phyloP scores from a whole-genome alignment of 2,329 filamentous ascomycete genomes.

The Pseudonectria buxi region DNA sequence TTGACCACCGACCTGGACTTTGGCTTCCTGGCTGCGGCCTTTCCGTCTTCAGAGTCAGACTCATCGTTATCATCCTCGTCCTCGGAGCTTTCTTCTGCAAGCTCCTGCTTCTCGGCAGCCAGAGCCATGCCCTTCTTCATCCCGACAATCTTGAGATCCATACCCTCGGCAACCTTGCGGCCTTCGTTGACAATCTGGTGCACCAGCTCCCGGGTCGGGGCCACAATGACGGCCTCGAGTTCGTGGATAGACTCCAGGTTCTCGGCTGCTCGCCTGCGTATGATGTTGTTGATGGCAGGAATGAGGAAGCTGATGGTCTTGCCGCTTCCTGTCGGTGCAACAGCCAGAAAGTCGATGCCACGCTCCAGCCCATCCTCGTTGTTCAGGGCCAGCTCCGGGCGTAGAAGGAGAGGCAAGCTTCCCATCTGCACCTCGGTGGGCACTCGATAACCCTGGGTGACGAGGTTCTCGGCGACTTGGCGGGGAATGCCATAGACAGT shows the following conservation, averaged over 20 bases:
- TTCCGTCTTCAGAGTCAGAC: constrained; percentile 30
- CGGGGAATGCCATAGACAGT: constrained; percentile 66
- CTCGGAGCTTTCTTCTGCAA: constrained; percentile 32
- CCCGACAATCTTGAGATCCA: constrained; percentile 69
- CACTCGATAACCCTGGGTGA: constrained; percentile 74
- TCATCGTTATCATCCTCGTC: constrained; percentile 33
- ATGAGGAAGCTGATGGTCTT: constrained; percentile 94
- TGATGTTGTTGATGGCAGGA: constrained; percentile 71
- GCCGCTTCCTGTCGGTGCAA: constrained; percentile 92
- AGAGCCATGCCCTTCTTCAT: constrained; percentile 83
- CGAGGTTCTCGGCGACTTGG: constrained; percentile 69
- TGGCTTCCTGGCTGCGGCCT: constrained; percentile 15
- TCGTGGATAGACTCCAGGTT: constrained; percentile 34
- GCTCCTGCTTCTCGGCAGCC: constrained; percentile 38
- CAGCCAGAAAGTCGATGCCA: constrained; percentile 69
- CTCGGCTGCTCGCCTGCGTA: constrained; percentile 47
- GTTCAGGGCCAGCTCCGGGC: constrained; percentile 43
- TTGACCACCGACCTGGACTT: constrained; percentile 27
- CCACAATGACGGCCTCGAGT: constrained; percentile 64
- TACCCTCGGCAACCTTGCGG: constrained; percentile 69
- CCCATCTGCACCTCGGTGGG: constrained; percentile 94
- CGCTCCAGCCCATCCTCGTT: constrained; percentile 28
- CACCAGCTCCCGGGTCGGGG: constrained; percentile 72
- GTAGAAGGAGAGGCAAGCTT: constrained; percentile 70
- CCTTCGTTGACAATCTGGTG: constrained; percentile 80